Evolutionary conservation across 192 early-diverging fungal species (phyloP), one percentile per base, ranked within the genome.

Genomic region (Gigaspora rosea): DNA sequence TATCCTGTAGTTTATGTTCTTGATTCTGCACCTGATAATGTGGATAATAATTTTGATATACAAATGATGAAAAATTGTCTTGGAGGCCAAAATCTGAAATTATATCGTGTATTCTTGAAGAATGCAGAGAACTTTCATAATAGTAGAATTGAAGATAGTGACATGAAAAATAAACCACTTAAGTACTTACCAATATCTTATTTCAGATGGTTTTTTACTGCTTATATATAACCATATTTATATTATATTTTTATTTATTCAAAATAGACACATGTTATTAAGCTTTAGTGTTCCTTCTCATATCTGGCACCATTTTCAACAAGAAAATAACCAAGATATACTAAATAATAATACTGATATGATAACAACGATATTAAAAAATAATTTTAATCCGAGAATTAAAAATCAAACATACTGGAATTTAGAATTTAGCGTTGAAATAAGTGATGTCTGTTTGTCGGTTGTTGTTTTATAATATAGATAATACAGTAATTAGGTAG

Each of bases 371-470:
- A 27, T 27, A 27, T 65, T 65, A 65, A 65, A 46, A 12, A 16
- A 33, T 33, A 65, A 15, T 18, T 65, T 46, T 65, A 13, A 0
- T 8, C 4, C 11, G 8, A 41, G 63, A 2, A 8, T 65, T 16
- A 33, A 46, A 65, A 65, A 65, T 46, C 33, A 65, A 41, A 18
- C 27, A 1, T 36, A 36, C 18, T 65, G 63, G 63, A 65, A 65
- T 46, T 36, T 16, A 65, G 63, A 35, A n/a, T 36, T 27, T 27
- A 35, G 36, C 18, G 18, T 65, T 18, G 63, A 65, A 35, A 41
- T 65, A 36, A 65, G 36, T 18, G 35, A 65, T 65, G 63, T 65
- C n/a, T 65, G 63, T 65, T 65, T 65, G 18, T 33, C 63, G 2
- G 35, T 65, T 18, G 35, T 65, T 41, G 35, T 16, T 65, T 65